A percentile compares a stretch with the other conserved stretches of the same genome.
Conservation (phyloP, 495 filamentous ascomycete species). For the Beverwykella pulmonaria region DNA sequence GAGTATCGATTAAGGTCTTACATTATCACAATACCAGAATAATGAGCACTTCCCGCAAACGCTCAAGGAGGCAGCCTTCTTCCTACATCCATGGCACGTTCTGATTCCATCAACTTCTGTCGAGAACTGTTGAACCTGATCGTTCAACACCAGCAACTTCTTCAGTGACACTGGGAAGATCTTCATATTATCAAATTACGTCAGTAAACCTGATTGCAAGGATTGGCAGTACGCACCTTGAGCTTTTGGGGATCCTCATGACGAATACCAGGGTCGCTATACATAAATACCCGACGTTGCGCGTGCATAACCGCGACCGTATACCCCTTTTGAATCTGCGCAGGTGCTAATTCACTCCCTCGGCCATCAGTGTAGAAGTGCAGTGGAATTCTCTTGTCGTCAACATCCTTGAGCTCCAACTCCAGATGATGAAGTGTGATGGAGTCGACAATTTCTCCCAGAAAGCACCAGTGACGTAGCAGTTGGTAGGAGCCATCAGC, state of each 20-base stretch:
- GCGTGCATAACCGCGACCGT: constrained; percentile 45
- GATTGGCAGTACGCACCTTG: constrained; percentile 38
- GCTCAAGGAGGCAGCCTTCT: constrained; percentile 37
- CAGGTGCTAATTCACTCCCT: constrained; percentile 42
- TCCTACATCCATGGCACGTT: constrained; percentile 39
- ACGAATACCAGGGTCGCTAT: constrained; percentile 38
- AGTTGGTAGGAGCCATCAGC: constrained; percentile 25
- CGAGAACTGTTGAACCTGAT: constrained; percentile 44
- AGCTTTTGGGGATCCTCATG: constrained; percentile 40
- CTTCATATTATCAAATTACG: constrained; percentile 35
- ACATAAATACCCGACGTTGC: constrained; percentile 40
- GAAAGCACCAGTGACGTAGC: constrained; percentile 44
- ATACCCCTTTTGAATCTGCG: constrained; percentile 40
- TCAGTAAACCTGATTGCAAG: constrained; percentile 19
- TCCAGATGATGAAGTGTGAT: constrained; percentile 36
- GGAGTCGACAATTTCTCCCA: constrained; percentile 45
- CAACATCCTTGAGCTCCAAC: constrained; percentile 41
- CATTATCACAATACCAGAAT: constrained; percentile 46
- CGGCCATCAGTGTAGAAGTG: constrained; percentile 44
- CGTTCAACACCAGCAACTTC: constrained; percentile 43
- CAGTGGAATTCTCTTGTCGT: constrained; percentile 36
- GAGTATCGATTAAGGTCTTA: no score
- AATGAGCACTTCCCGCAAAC: constrained; percentile 38
- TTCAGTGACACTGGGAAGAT: constrained; percentile 33
- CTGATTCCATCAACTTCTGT: constrained; percentile 31